Base-by-base conservation (phyloP, 495 filamentous ascomycete species). In the Lophium mytilinum region DNA sequence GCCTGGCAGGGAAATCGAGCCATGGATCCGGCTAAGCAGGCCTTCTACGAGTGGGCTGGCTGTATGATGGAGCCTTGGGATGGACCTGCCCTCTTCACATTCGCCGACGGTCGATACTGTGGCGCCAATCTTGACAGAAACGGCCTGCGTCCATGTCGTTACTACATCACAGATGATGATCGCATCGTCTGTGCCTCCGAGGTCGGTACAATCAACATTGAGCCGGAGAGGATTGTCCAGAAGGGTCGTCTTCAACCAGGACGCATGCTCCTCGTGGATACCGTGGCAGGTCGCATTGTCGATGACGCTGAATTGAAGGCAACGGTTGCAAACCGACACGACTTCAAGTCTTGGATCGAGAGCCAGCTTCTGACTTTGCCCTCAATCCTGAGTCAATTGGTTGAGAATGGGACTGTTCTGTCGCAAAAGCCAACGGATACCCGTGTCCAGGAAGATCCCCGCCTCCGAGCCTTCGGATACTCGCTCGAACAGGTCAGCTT, bases 21-120 rank as follows among this genome's bases (percentile, higher is more conserved):
- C 49, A 94, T 97, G 86, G 90, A 96, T 64, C 90, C 93, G 19
- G 86, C 87, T 70, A 99, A 97, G 75, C 88, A 92, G 33, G 92
- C 93, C 39, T 99, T 96, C 75, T 99, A 99, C 73, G 93, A 99
- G 71, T 99, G 93, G 93, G 93, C 93, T 58, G 92, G 90, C 43
- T 99, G 93, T 73, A 86, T 95, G 78, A 99, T 99, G 93, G 93
- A 99, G 75, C 92, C 93, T 30, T 99, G 93, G 93, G 93, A 99
- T 72, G 93, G 93, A 9, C 93, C 93, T 14, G 93, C 93, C 57
- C 81, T 99, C 21, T 99, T 99, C 77, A 96, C 92, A 2, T 99
- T 99, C 72, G 88, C 94, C 30, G 93, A 99, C 72, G 93, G 93
- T 50, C 83, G 93, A 58, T 99, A 95, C 76, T 99, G 93, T 65